Conservation (phyloP, 306 rosid species). For the Urtica urens region DNA sequence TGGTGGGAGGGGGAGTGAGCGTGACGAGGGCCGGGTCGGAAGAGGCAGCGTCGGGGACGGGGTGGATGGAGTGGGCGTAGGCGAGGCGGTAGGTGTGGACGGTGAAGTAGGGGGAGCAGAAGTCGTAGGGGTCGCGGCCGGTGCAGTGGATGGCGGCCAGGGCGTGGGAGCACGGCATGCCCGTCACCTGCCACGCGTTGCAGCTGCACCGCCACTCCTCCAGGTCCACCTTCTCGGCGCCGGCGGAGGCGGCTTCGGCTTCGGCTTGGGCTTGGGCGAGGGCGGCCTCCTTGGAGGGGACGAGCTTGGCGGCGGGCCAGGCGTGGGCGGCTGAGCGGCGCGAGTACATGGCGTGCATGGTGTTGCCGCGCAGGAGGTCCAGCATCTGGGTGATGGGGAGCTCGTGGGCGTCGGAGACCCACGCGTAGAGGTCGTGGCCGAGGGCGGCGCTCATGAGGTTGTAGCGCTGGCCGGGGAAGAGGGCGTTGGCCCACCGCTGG, state of each 20-base stretch:
- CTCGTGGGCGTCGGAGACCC: slow-evolving; percentile 91
- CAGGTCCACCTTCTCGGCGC: slow-evolving; percentile 56
- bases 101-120: slow-evolving; percentile 68
- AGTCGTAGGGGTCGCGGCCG: slow-evolving; percentile 65
- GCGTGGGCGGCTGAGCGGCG: slow-evolving; percentile 54
- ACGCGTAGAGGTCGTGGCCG: slow-evolving; percentile 76
- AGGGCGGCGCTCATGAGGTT: slow-evolving; percentile 63
- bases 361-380: slow-evolving; percentile 68
- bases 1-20: slow-evolving; percentile 93
- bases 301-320: slow-evolving; percentile 71
- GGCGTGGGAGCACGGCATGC: slow-evolving; percentile 91
- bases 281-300: slow-evolving; percentile 70
- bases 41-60: slow-evolving; percentile 57
- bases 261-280: slow-evolving; percentile 66
- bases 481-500: slow-evolving; percentile 85
- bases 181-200: slow-evolving; percentile 77
- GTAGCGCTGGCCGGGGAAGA: slow-evolving; percentile 71
- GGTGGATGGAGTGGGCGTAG: slow-evolving; percentile 68
- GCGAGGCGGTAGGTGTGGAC: slow-evolving; percentile 54
- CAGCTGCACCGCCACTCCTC: slow-evolving; percentile 89
- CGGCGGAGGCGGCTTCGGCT: slow-evolving; percentile 34
- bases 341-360: slow-evolving; percentile 66
- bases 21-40: slow-evolving; percentile 23
- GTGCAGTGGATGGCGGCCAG: slow-evolving; percentile 58
- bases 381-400: slow-evolving; percentile 94